phyloP scores from a whole-genome alignment of 225 moss, liverwort and hornwort species.

The Sphagnum tenellum region DNA sequence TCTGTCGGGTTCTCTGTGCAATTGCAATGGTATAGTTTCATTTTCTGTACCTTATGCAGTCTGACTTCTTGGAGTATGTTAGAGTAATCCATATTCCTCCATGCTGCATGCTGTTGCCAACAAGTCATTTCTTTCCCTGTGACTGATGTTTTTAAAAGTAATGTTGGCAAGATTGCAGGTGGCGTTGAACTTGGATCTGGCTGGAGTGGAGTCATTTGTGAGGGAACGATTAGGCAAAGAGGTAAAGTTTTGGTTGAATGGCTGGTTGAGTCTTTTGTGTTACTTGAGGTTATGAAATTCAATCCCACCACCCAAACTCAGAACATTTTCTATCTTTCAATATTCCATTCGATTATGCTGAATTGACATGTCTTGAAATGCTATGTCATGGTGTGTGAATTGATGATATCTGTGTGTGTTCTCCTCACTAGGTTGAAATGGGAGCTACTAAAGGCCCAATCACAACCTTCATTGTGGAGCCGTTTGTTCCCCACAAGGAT shows the following conservation, averaged over 20 bases:
- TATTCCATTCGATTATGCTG: too few species aligned
- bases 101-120: too few species aligned
- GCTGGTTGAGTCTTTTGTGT: not conserved
- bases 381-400: too few species aligned
- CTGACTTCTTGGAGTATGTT: too few species aligned
- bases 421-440: conserved; percentile 69
- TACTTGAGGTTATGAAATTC: not conserved
- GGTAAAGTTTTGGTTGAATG: conserved; percentile 19
- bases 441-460: conserved; percentile 85
- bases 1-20: too few species aligned
- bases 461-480: conserved; percentile 91
- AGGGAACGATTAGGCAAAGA: conserved; percentile 92
- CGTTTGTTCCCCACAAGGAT: conserved; percentile 85
- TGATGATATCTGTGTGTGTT: not conserved
- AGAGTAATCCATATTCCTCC: too few species aligned
- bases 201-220: conserved; percentile 82
- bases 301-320: too few species aligned
- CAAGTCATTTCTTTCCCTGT: not conserved
- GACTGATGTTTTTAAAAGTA: too few species aligned
- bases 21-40: too few species aligned
- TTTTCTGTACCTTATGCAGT: too few species aligned
- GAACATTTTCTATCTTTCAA: too few species aligned
- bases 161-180: conserved; percentile 23
- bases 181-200: conserved; percentile 86
- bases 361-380: too few species aligned